Evolutionary conservation across 164 flowering plant genomes (phyloP).

Genomic region (Chloranthus sessilifolius): DNA sequence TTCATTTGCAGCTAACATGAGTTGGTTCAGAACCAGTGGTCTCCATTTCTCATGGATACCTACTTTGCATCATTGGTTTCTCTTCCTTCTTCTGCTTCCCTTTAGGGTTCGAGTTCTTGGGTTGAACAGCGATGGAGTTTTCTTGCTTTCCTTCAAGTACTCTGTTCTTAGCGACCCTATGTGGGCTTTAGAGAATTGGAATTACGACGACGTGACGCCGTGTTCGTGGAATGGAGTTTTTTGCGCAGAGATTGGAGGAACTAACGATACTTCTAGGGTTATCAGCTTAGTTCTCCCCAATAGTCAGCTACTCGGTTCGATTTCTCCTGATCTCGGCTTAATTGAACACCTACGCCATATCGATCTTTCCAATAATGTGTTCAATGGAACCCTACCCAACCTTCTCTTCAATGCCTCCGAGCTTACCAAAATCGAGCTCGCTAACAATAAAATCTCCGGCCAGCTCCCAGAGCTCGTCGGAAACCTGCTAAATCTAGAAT

Average conservation of each 20-base stretch:
- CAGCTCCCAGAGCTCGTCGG: slow-evolving; percentile 39
- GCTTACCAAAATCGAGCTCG: slow-evolving; percentile 52
- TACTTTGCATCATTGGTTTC: neutral
- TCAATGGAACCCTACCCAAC: slow-evolving; percentile 72
- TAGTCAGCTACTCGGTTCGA: slow-evolving; percentile 56
- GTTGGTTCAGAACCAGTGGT: no score
- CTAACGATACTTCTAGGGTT: slow-evolving; percentile 42
- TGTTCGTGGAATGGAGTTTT: slow-evolving; percentile 79
- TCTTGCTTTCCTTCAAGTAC: slow-evolving; percentile 68
- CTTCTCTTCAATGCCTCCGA: slow-evolving; percentile 33
- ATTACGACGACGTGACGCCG: slow-evolving; percentile 49
- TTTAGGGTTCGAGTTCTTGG: neutral
- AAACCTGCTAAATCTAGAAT: slow-evolving; percentile 33
- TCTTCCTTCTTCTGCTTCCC: neutral
- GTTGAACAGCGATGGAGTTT: slow-evolving; percentile 54
- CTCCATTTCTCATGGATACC: no score
- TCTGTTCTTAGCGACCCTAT: slow-evolving; percentile 64
- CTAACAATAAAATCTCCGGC: slow-evolving; percentile 69
- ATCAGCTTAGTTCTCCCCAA: slow-evolving; percentile 49
- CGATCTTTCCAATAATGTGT: slow-evolving; percentile 73
- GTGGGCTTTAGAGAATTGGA: slow-evolving; percentile 51
- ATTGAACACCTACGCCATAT: slow-evolving; percentile 52
- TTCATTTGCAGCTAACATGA: no score
- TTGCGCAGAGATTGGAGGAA: slow-evolving; percentile 26
- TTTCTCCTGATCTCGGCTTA: slow-evolving; percentile 53